Base-by-base conservation (phyloP, 805 yeast species). In the Kuraishia borneana region DNA sequence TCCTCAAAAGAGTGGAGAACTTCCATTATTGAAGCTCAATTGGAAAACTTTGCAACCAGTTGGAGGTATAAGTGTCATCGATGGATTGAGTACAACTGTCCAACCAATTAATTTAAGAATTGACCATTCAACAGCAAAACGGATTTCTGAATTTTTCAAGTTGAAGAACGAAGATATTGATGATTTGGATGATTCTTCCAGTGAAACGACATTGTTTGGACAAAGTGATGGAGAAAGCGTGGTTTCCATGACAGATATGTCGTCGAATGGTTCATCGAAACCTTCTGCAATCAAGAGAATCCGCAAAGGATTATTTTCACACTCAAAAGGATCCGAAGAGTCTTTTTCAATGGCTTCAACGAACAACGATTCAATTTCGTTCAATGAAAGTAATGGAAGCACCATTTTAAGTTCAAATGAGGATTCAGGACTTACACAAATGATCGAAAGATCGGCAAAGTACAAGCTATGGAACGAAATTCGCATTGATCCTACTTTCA, bases 31-130 rank as follows among this genome's bases (percentile, higher is more conserved):
- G 6, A 13, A 16, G 5, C 52, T 76, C 2, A 50, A 58, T 7
- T 88, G 97, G 97, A 70, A 73, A 13, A 71, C 81, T 76, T 70
- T 80, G 34, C 73, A 72, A 35, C 87, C 94, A 0, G 80, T 89
- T 37, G 97, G 96, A 22, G 97, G 97, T 8, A 85, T 88, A 32
- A 70, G 81, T n/a, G 77, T 88, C 18, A 63, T 88, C 57, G 76
- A 74, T 37, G 59, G 67, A 33, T 76, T 83, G 18, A 71, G 70
- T 22, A 61, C 83, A n/a, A 54, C 57, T 1, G 51, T 84, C 12
- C 66, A 70, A 34, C 95, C 95, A 1, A 46, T 88, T 40, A 73
- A 72, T 39, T 44, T 89, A 2, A 81, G 78, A 41, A 51, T 89
- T 22, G 96, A 88, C 40, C 83, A 80, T 42, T 60, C 58, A 2